Base-by-base conservation (phyloP, 2,329 filamentous ascomycete genomes). In the Gyromitra esculenta region DNA sequence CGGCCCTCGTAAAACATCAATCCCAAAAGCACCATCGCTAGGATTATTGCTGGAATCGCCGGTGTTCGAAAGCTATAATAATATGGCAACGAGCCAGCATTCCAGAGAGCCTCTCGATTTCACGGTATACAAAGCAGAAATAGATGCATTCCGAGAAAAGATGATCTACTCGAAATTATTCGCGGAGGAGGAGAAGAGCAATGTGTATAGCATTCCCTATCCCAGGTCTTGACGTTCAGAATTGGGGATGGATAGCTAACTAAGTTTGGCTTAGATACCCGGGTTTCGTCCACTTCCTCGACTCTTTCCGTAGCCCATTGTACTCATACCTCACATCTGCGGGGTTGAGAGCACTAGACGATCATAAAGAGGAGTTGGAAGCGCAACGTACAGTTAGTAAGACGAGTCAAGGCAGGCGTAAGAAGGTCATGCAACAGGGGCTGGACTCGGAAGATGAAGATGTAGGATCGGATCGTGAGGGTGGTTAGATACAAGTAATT, bases 141-240 rank as follows among this genome's bases (percentile, higher is more conserved):
- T 99, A 80, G 87, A 91, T 78, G 91, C 90, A 76, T 99, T 99
- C 85, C 98, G 98, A 85, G 90, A 97, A 82, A 85, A 90, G 80
- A 90, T 97, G 83, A 98, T 99, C 77, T 99, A 99, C 83, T 89
- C 92, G 81, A 88, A 93, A 31, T 97, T 98, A 80, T 98, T 96
- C 84, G 88, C 91, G 35, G 91, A 97, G 67, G 96, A 98, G 83
- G 92, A 96, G 84, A 89, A 91, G 83, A 91, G 93, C 79, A 94
- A 95, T 82, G 89, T 92, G 92, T 95, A 87, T 88, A 92, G 89
- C 80, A 52, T 5, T 54, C 15, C 35, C 35, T 13, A 5, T 4
- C 11, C 25, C 18, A 15, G 15, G 41, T 8, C 21, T 70, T 52
- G 5, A 15, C 5, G 15, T 8, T 18, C 18, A n/a, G n/a, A n/a